Conservation (phyloP, 2,329 filamentous ascomycete genomes). For the Microsporum audouinii region DNA sequence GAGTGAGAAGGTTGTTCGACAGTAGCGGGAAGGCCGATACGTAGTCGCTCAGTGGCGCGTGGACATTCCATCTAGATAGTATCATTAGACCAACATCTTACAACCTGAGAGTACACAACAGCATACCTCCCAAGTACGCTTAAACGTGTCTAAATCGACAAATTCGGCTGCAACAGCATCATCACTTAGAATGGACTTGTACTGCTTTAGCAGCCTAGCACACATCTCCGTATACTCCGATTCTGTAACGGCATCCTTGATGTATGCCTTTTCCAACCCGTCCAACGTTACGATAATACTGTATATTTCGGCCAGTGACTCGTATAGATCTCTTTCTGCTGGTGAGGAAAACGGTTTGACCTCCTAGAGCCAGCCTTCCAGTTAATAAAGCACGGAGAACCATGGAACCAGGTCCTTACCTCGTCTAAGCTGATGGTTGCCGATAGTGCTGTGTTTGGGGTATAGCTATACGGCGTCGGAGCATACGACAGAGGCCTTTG, state of each 20-base stretch:
- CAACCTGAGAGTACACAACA: neutral
- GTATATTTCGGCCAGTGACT: constrained; percentile 93
- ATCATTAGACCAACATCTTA: neutral
- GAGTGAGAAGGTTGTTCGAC: constrained; percentile 48
- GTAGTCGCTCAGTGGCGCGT: constrained; percentile 80
- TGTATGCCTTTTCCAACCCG: constrained; percentile 88
- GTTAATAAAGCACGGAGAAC: constrained; percentile 7
- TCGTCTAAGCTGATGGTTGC: constrained; percentile 91
- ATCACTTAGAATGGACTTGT: constrained; percentile 85
- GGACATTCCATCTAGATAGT: constrained; percentile 71
- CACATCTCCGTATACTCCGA: constrained; percentile 93
- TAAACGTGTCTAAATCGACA: constrained; percentile 80
- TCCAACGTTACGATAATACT: constrained; percentile 95
- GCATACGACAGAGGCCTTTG: constrained; percentile 62
- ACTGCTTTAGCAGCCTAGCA: constrained; percentile 85
- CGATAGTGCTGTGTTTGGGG: constrained; percentile 68
- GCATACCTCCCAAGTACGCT: constrained; percentile 78
- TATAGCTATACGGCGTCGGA: constrained; percentile 82
- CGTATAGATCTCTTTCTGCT: constrained; percentile 83
- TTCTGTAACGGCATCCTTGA: constrained; percentile 89
- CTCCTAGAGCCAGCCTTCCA: constrained; percentile 47
- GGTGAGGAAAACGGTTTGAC: constrained; percentile 81
- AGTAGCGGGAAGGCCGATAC: constrained; percentile 85
- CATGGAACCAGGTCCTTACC: constrained; percentile 38
- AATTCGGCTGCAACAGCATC: constrained; percentile 85